These are phyloP conservation scores for Schizosaccharomyces cryophilus DNA, from an alignment of 805 yeast genomes.

Conservation along the genomic window DNA sequence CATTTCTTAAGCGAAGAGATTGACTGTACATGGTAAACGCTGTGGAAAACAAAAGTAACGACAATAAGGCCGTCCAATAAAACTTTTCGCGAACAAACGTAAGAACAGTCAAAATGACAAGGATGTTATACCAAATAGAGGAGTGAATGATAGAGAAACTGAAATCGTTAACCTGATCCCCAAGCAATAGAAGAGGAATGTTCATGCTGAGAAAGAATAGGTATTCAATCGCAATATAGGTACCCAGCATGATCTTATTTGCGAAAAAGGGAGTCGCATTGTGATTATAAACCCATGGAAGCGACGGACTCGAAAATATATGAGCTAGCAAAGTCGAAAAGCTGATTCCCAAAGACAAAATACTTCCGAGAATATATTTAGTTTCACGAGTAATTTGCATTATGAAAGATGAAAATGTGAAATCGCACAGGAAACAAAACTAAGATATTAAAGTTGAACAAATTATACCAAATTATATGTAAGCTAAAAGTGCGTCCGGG, in stretches of 20 bases:
- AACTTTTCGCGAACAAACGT: neutral
- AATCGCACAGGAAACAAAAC: neutral
- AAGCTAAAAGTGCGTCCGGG: no score
- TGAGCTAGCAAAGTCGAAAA: neutral
- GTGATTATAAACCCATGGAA: neutral
- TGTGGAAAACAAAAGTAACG: neutral
- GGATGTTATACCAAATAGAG: neutral
- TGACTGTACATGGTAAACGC: neutral
- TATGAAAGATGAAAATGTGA: neutral
- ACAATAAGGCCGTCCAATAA: neutral
- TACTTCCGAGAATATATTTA: neutral
- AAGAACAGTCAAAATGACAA: neutral
- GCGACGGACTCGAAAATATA: neutral
- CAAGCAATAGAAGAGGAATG: neutral
- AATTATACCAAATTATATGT: no score
- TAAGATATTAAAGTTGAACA: neutral
- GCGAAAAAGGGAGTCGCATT: neutral
- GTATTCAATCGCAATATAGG: neutral
- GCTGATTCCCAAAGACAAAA: neutral
- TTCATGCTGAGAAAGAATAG: neutral
- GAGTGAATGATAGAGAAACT: neutral
- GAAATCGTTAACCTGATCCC: neutral
- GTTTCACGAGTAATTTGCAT: neutral
- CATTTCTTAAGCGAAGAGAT: neutral
- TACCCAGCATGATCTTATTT: neutral